Evolutionary conservation across 345 rosid species (phyloP), one percentile per base, ranked within the genome.

Genomic region (Sapria himalayana): DNA sequence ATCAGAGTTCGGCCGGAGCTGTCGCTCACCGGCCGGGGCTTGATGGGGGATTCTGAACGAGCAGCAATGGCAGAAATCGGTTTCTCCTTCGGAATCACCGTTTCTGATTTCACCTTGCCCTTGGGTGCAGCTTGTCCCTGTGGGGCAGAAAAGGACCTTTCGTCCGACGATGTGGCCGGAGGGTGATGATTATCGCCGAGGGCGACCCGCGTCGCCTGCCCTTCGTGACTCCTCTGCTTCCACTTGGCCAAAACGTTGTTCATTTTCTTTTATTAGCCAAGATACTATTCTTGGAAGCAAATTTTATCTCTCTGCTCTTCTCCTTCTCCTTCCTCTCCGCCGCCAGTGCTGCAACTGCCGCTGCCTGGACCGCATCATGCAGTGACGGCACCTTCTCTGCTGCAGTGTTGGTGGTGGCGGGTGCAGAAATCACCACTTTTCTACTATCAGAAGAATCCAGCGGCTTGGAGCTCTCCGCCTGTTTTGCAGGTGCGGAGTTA

Each of bases 271-370:
- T 89, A 72, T 43, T 89, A 36, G 93, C 93, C 59, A 74, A 59
- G 49, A 82, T 68, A 64, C 74, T 82, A 63, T 80, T 78, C 68
- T 81, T 86, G 29, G 92, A 86, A 39, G 91, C 78, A 41, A 79
- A 91, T 62, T 82, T 89, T 33, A 82, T 69, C 65, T 89, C 95
- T 53, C 79, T 89, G 21, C 70, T 44, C 65, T 67, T 82, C 54
- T 89, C 98, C 70, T 82, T 89, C 62, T 74, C 94, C 57, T 78
- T 89, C 75, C 79, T 89, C 65, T 82, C 98, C 9, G 98, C 93
- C 46, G 93, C 92, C 60, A 76, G 65, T 49, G 98, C 95, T 37
- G 93, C 98, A 42, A 73, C 60, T 14, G 98, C 98, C 46, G 98
- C 98, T 49, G 98, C 98, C 65, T 82, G 93, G 42, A 89, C 91